Percentiles rank a stretch among this genome's conserved stretches.
Conservation (phyloP, 2,329 filamentous ascomycete genomes). For the Tolypocladium tropicale region DNA sequence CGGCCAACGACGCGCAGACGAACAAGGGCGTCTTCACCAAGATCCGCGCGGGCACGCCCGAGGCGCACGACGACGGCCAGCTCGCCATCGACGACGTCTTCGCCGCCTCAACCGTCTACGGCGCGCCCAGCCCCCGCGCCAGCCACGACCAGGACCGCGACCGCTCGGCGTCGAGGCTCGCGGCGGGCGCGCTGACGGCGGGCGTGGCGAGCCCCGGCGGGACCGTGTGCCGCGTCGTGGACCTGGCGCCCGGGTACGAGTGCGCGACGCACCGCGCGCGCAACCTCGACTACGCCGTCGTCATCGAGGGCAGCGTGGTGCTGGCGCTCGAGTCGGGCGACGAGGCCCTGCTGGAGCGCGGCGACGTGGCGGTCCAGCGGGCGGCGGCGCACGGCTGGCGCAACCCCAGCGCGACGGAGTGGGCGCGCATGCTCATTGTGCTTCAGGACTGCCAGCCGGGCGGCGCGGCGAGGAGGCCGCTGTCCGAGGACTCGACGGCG, state of each 20-base stretch:
- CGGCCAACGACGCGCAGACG: conserved; percentile 1
- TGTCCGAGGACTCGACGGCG: background rate
- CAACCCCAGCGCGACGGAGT: conserved; percentile 34
- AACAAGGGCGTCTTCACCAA: conserved; percentile 8
- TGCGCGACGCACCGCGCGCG: conserved; percentile 40
- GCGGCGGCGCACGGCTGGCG: conserved; percentile 45
- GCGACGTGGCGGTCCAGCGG: conserved; percentile 46
- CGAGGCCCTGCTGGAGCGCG: conserved; percentile 31
- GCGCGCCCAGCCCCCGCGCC: conserved; percentile 24
- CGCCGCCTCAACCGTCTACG: conserved; percentile 21
- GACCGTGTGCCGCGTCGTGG: conserved; percentile 35
- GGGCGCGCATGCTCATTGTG: conserved; percentile 35
- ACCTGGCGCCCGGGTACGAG: conserved; percentile 31
- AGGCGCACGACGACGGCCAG: conserved; percentile 17
- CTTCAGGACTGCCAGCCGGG: conserved; percentile 22
- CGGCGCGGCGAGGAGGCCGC: background rate
- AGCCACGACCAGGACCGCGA: conserved; percentile 17
- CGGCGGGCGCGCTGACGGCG: conserved; percentile 16
- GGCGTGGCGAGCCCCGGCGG: conserved; percentile 22
- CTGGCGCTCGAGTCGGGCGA: conserved; percentile 42
- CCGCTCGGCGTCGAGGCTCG: conserved; percentile 14
- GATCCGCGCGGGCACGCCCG: conserved; percentile 7
- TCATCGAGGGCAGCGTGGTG: conserved; percentile 43
- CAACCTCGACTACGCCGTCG: conserved; percentile 43
- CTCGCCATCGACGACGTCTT: conserved; percentile 30